phyloP scores from a whole-genome alignment of 192 early-diverging fungal genomes.

The Mortierella hygrophila region DNA sequence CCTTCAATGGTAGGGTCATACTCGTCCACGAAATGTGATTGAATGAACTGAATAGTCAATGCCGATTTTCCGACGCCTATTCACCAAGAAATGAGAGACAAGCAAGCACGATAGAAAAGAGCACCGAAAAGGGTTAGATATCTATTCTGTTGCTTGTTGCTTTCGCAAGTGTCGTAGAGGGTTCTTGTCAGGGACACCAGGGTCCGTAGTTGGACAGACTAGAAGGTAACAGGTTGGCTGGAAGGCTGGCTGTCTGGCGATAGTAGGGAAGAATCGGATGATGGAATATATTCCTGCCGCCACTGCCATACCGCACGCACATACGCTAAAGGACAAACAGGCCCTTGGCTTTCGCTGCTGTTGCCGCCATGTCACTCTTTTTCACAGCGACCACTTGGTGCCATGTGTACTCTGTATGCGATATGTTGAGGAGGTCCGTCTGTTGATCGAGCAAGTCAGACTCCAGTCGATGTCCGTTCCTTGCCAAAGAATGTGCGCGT shows the following conservation, averaged over 20 bases:
- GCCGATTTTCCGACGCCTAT: slow-evolving; percentile 84
- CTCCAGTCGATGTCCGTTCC: background rate
- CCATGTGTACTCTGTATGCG: background rate
- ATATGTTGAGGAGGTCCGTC: background rate
- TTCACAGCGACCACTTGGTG: no score
- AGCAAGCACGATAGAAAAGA: background rate
- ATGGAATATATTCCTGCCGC: slow-evolving; percentile 9
- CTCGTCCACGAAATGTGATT: slow-evolving; percentile 87
- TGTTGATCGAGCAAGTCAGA: background rate
- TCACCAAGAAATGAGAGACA: background rate
- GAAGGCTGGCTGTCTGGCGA: background rate
- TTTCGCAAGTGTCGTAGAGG: background rate
- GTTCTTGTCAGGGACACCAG: slow-evolving; percentile 1
- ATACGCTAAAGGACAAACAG: background rate
- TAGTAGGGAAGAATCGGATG: background rate
- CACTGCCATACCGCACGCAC: background rate
- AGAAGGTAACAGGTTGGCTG: background rate
- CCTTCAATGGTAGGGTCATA: slow-evolving; percentile 98
- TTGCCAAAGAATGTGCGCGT: background rate
- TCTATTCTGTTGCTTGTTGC: background rate
- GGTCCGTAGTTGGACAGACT: background rate
- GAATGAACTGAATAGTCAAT: slow-evolving; percentile 86
- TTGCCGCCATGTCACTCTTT: no score
- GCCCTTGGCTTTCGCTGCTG: no score
- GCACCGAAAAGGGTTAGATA: background rate